phyloP scores from a whole-genome alignment of 75 land plant species.

The Larix kaempferi region DNA sequence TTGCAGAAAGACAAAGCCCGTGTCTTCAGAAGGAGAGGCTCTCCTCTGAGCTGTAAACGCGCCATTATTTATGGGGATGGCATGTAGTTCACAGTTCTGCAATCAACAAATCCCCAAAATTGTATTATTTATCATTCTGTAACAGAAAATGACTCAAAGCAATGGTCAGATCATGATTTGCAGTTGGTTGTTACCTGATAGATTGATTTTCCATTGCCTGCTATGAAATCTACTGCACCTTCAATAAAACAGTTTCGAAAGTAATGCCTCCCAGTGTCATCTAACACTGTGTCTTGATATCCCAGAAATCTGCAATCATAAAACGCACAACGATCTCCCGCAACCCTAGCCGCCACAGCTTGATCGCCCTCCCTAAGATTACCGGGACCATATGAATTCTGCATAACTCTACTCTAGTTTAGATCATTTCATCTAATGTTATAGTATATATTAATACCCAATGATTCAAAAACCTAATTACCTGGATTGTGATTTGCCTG shows the following conservation, averaged over 20 bases:
- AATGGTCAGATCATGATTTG: too few relatives aligned
- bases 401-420: not conserved
- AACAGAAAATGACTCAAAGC: too few relatives aligned
- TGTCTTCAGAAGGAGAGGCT: not conserved
- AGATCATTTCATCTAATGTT: too few relatives aligned
- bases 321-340: conserved; percentile 47
- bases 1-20: conserved; percentile 50
- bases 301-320: conserved; percentile 34
- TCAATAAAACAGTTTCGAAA: conserved; percentile 53
- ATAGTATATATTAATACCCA: too few relatives aligned
- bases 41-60: too few relatives aligned
- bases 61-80: too few relatives aligned
- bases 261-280: conserved; percentile 48
- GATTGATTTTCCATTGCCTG: conserved; percentile 32
- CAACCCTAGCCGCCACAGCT: conserved; percentile 43
- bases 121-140: too few relatives aligned
- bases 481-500: too few relatives aligned
- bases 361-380: not conserved
- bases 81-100: too few relatives aligned
- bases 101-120: too few relatives aligned
- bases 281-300: conserved; percentile 53
- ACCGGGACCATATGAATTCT: conserved; percentile 34
- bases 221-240: conserved; percentile 60
- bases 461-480: too few relatives aligned
- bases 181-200: too few relatives aligned